Evolutionary conservation across 176 grass and related monocot genomes (phyloP).

Genomic region (Cenchrus americanus): DNA sequence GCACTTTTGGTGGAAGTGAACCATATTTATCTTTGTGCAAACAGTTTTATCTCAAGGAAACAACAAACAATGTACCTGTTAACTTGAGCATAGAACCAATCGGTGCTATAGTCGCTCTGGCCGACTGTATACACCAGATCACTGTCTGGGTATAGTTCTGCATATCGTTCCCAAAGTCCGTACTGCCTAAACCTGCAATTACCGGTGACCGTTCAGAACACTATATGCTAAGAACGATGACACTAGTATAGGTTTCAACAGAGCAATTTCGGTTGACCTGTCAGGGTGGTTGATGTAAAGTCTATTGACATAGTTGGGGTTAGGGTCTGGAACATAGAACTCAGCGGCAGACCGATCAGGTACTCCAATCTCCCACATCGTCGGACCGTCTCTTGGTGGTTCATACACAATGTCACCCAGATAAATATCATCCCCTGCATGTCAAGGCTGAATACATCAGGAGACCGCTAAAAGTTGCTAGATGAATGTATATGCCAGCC

Average conservation of each 20-base stretch:
- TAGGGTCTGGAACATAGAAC: constrained; percentile 85
- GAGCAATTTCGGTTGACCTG: constrained; percentile 53
- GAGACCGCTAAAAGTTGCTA: constrained; percentile 23
- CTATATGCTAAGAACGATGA: not conserved
- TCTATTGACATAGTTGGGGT: constrained; percentile 69
- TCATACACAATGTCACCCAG: constrained; percentile 68
- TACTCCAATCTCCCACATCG: constrained; percentile 85
- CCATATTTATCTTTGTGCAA: not conserved
- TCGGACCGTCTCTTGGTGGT: constrained; percentile 82
- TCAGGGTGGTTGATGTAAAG: constrained; percentile 75
- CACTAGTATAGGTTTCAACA: not conserved
- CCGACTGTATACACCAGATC: constrained; percentile 76
- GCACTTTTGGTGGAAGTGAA: not conserved
- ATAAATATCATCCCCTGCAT: constrained; percentile 68
- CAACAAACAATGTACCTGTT: constrained; percentile 56
- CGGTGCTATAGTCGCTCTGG: constrained; percentile 68
- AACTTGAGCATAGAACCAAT: constrained; percentile 96
- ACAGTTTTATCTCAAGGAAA: not conserved
- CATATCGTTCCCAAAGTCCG: constrained; percentile 91
- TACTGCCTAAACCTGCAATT: constrained; percentile 79
- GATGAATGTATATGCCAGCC: not conserved
- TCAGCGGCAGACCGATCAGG: constrained; percentile 74
- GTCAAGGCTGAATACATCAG: constrained; percentile 5
- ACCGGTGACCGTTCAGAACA: not conserved
- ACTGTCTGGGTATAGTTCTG: constrained; percentile 65